Base-by-base conservation (phyloP, 23 red algal species). In the Gracilaria gracilis region DNA sequence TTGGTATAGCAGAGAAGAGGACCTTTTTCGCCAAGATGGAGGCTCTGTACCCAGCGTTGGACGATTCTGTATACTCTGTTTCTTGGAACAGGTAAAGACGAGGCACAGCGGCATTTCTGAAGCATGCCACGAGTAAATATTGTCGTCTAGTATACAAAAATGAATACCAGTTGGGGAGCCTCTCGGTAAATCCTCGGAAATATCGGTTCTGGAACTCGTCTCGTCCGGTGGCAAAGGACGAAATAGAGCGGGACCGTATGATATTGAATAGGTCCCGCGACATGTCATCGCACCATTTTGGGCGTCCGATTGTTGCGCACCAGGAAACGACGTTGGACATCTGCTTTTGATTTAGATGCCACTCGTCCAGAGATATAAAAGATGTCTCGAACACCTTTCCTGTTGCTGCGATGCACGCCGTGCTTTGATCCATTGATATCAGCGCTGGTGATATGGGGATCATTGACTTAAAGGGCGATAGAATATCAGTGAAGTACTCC, bases 261-360 rank as follows among this genome's bases (percentile, higher is more conserved):
- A 38, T 35, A 70, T 70, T 70, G 65, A 70, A 70, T 4, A 70
- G 65, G 65, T 70, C 65, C 27, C 35, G 15, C 2, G 24, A 33
- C 65, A 70, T 70, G 23, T 70, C 65, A 70, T 70, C 65, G 35
- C 28, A 70, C 65, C 35, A 70, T 35, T 70, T 15, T 25, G 65
- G 35, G 34, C 65, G 28, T 8, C 28, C 35, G 25, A 70, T 70
- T 17, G 28, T 33, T 36, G 35, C 65, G 25, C 65, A 70, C 65
- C 65, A 70, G 12, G 31, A 12, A 24, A 25, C 25, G 25, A 70
- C 28, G 17, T 70, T 70, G 13, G 12, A 24, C 31, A 70, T 70
- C 28, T 70, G 65, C 4, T 70, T 70, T 35, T 70, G 65, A 16
- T 70, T 70, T 33, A 70, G 65, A 38, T 70, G 65, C 65, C 65